Conservation (phyloP, 129 eudicot genomes). For the Lonicera japonica region DNA sequence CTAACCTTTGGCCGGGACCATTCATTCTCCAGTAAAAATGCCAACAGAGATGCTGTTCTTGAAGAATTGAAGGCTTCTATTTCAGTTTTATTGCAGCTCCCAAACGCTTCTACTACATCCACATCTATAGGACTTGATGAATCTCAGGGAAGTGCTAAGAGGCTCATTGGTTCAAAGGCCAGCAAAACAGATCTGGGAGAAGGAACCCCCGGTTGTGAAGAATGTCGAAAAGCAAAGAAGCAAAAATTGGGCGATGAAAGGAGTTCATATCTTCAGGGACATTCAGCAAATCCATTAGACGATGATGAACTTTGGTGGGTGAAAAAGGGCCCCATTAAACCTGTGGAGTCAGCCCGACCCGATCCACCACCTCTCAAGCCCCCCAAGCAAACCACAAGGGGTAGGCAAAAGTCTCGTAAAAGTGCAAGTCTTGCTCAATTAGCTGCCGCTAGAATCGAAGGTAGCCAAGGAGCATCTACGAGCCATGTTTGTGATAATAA, state of each 20-base stretch:
- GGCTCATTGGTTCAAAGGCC: slow-evolving; percentile 23
- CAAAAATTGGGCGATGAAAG: slow-evolving; percentile 71
- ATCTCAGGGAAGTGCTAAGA: slow-evolving; percentile 38
- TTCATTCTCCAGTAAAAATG: slow-evolving; percentile 15
- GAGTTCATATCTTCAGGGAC: slow-evolving; percentile 36
- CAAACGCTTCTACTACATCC: slow-evolving; percentile 28
- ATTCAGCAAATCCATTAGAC: slow-evolving; percentile 38
- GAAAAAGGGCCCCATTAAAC: slow-evolving; percentile 48
- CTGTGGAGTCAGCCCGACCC: slow-evolving; percentile 30
- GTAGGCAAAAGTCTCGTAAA: slow-evolving; percentile 83
- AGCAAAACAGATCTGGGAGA: slow-evolving; percentile 37
- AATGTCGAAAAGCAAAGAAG: slow-evolving; percentile 73
- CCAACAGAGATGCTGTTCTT: slow-evolving; percentile 27
- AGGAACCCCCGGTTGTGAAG: slow-evolving; percentile 92
- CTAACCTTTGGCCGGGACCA: slow-evolving; percentile 19
- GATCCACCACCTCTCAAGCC: slow-evolving; percentile 78
- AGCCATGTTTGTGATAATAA: slow-evolving; percentile 92
- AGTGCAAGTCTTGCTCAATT: slow-evolving; percentile 92
- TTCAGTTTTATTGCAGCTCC: slow-evolving; percentile 50
- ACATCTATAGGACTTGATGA: slow-evolving; percentile 45
- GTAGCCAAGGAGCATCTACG: slow-evolving; percentile 99
- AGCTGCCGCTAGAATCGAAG: slow-evolving; percentile 87
- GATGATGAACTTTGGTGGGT: slow-evolving; percentile 93
- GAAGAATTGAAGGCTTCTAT: slow-evolving; percentile 69
- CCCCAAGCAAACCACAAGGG: slow-evolving; percentile 69